Percentiles rank a stretch among this genome's conserved stretches.
Conservation (phyloP, 495 filamentous ascomycete genomes). For the Halenospora varia region DNA sequence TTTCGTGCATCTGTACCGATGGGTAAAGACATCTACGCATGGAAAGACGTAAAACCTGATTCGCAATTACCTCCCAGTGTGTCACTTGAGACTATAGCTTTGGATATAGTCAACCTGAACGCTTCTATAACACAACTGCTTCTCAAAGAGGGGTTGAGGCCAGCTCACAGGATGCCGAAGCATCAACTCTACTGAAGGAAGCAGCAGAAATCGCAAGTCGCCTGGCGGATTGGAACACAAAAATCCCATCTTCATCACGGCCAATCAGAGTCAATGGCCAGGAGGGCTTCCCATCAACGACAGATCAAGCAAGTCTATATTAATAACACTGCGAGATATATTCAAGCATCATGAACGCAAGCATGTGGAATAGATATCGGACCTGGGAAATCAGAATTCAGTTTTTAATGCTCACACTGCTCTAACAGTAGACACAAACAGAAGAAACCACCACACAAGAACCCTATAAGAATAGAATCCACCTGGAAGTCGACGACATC, state of each 20-base stretch:
- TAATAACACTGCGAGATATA: conserved; percentile 9
- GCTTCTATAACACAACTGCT: not conserved
- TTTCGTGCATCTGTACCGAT: not conserved
- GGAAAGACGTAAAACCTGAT: not conserved
- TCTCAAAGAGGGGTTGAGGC: not conserved
- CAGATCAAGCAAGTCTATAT: conserved; percentile 1
- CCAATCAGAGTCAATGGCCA: conserved; percentile 1
- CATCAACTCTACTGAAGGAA: not conserved
- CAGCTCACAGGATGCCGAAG: not conserved
- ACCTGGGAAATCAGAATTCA: not conserved
- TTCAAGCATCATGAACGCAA: conserved; percentile 1
- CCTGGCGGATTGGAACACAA: not conserved
- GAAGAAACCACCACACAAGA: not conserved
- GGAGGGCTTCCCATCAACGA: not conserved
- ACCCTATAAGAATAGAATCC: not conserved
- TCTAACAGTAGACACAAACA: not conserved
- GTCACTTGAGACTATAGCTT: conserved; percentile 26
- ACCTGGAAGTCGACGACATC: conserved; percentile 4
- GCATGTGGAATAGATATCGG: conserved; percentile 5
- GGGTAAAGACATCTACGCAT: not conserved
- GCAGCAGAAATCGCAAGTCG: conserved; percentile 1
- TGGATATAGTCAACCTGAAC: conserved; percentile 2
- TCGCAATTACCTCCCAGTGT: conserved; percentile 15
- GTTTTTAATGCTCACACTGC: not conserved
- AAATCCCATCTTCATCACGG: not conserved